These are phyloP conservation scores for Endocalyx cinctus DNA, from an alignment of 2,329 filamentous ascomycete genomes.

Conservation along the genomic window DNA sequence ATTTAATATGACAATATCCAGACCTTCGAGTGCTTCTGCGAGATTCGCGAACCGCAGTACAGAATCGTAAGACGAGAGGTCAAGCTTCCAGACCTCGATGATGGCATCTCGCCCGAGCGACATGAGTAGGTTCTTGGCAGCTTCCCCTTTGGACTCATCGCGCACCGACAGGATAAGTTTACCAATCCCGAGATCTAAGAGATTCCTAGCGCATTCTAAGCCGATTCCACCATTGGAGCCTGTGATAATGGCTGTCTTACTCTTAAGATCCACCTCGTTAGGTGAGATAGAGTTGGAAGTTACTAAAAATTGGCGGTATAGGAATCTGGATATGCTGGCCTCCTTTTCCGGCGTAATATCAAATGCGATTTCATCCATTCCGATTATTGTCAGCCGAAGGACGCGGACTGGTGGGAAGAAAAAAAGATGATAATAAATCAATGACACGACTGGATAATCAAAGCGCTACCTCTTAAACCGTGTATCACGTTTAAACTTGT, in stretches of 20 bases:
- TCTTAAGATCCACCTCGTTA: not conserved
- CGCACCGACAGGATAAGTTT: conserved; percentile 40
- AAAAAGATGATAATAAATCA: too few species aligned
- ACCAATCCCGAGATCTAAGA: conserved; percentile 31
- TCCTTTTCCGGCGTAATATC: not conserved
- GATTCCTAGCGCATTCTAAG: conserved; percentile 36
- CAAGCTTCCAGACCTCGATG: conserved; percentile 40
- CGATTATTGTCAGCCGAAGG: too few species aligned
- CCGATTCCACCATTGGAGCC: conserved; percentile 32
- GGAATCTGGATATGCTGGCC: not conserved
- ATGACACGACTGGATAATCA: too few species aligned
- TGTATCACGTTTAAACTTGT: too few species aligned
- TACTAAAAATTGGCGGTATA: not conserved
- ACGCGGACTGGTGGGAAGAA: too few species aligned
- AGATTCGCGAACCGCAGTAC: conserved; percentile 33
- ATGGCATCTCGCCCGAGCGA: conserved; percentile 21
- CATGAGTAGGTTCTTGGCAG: conserved; percentile 29
- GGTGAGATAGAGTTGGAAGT: too few species aligned
- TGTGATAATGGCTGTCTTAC: not conserved
- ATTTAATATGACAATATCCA: conserved; percentile 43
- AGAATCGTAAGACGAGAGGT: conserved; percentile 39
- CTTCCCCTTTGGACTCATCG: conserved; percentile 32
- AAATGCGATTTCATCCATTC: too few species aligned
- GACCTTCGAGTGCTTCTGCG: conserved; percentile 23
- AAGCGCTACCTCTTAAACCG: too few species aligned